Base-by-base conservation (phyloP, 257 asterid genomes). In the Solanum arcanum region DNA sequence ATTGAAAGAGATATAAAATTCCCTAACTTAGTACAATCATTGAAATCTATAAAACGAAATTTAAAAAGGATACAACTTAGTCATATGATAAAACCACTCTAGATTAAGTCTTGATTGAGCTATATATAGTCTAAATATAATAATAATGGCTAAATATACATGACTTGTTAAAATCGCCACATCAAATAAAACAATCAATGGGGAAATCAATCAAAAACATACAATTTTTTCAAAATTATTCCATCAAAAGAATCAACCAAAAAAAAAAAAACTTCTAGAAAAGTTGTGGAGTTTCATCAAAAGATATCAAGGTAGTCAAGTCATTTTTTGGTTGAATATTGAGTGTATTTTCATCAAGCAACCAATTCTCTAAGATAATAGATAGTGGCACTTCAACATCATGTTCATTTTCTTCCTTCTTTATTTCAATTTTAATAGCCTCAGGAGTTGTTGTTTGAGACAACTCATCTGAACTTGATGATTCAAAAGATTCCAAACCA, bases 341-440 rank as follows among this genome's bases (percentile, higher is more conserved):
- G 80, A 35, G 80, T 13, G 84, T 78, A 78, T 46, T 78, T 78
- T 78, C 84, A 27, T 94, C 97, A 4, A 96, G 84, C 44, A 95
- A 88, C 98, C 98, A 94, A 86, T 88, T 94, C 89, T 95, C 99
- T 44, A 95, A 62, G 91, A 90, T 83, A 15, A 46, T 56, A 1
- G 96, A 90, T 12, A 95, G 77, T 1, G 93, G 94, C 20, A 89
- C 85, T 60, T 33, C 27, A 27, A 18, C 80, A 9, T 92, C 80
- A 18, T 91, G 86, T 78, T 76, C 59, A 46, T 78, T 78, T 29
- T 46, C 84, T 78, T 78, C 84, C 39, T 90, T 87, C 89, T 90
- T 92, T 46, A 92, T 91, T 27, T 91, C 94, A 27, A 86, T 92
- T 16, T 72, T 42, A 27, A 3, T 46, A 5, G 16, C 66, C 42